Base-by-base conservation (phyloP, 768 basidiomycete genomes). In the Lentinula sp. region DNA sequence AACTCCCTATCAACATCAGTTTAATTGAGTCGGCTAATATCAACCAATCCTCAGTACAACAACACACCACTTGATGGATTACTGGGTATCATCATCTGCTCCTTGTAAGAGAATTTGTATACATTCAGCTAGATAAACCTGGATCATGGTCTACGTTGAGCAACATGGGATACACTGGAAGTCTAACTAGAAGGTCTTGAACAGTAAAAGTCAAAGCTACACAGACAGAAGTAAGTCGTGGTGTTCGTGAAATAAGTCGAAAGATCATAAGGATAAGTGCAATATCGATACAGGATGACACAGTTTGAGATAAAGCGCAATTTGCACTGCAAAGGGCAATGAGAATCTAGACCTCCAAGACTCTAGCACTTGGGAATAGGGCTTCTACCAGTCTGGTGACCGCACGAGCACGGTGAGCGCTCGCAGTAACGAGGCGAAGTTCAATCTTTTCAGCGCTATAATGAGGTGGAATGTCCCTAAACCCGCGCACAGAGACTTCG, bases 1-100 rank as follows among this genome's bases (percentile, higher is more conserved):
- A 52, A 34, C 18, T 60, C 37, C 59, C 59, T n/a, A 31, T 60
- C 7, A 53, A 53, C 21, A 48, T 48, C 46, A 48, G 46, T 48
- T 11, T 48, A 7, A 16, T 43, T 28, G 21, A 8, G 37, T 39
- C 37, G 37, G 28, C 28, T 3, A 0, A 3, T 28, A 28, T 28
- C 28, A 28, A 28, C 28, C 28, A 28, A 28, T 50, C 56, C 40
- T 21, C 56, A 46, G 18, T 32, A 42, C 28, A 28, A 28, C 28
- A 28, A 28, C 3, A 28, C 28, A 28, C 28, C 2, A 28, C 2
- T 28, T 28, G 28, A 28, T 28, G 28, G 2, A 3, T 28, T 28
- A 28, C 28, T 28, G 28, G 28, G 28, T 28, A 28, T 28, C 28
- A 4, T 28, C 28, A 28, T 28, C 28, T 28, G 28, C 28, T 28